Evolutionary conservation across 257 asterid genomes (phyloP).

Genomic region (Rubia yunnanensis): DNA sequence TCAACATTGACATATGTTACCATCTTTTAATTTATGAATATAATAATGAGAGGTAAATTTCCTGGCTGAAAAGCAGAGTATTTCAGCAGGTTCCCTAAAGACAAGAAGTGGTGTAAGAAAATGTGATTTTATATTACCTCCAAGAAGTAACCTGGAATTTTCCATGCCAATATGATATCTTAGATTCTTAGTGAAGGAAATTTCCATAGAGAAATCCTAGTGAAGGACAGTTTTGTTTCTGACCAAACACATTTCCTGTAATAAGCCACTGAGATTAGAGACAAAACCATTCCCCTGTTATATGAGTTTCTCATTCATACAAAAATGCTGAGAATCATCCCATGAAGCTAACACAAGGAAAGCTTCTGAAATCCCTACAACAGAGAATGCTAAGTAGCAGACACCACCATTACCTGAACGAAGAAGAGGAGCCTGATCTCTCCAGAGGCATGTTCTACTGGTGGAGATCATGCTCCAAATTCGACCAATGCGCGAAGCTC

Average conservation of each 20-base stretch:
- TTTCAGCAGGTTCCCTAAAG: neutral
- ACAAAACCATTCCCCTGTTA: neutral
- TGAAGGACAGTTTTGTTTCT: neutral
- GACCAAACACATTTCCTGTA: neutral
- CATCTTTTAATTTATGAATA: neutral
- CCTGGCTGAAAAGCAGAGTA: neutral
- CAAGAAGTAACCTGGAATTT: slow-evolving; percentile 5
- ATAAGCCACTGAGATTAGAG: neutral
- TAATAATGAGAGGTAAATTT: too few relatives aligned
- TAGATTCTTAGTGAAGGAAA: neutral
- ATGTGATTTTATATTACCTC: neutral
- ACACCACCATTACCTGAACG: neutral
- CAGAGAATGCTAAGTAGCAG: slow-evolving; percentile 6
- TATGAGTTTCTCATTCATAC: neutral
- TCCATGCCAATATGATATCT: neutral
- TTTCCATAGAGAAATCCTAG: neutral
- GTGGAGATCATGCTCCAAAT: slow-evolving; percentile 25
- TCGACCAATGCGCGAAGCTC: slow-evolving; percentile 12
- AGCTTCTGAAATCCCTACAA: neutral
- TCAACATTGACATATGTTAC: neutral
- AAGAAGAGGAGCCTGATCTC: slow-evolving; percentile 4
- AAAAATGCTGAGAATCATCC: neutral
- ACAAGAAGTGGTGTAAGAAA: neutral
- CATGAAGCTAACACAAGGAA: slow-evolving; percentile 5
- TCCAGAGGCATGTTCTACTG: slow-evolving; percentile 14